Conservation (phyloP, 768 basidiomycete species). For the Chalciporus sphaerocephalus region DNA sequence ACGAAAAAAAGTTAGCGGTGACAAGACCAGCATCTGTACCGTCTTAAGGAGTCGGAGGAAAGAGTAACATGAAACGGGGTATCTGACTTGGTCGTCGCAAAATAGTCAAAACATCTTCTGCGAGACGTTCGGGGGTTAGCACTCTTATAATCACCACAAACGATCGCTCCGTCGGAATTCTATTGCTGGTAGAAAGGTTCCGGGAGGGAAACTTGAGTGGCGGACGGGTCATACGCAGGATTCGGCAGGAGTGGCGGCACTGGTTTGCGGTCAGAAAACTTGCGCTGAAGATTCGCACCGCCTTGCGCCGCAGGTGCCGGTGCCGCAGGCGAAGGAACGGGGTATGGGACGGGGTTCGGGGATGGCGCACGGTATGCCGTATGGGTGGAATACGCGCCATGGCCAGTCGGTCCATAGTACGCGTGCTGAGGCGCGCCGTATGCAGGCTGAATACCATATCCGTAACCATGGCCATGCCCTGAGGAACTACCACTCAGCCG, state of each 20-base stretch:
- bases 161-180: neutral
- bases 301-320: slow-evolving; percentile 16
- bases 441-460: slow-evolving; percentile 14
- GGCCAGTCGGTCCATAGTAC: slow-evolving; percentile 17
- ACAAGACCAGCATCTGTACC: too few species aligned
- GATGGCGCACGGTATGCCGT: slow-evolving; percentile 5
- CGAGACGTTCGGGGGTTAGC: neutral
- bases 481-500: slow-evolving; percentile 24
- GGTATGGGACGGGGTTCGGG: slow-evolving; percentile 10
- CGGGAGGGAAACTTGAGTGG: slow-evolving; percentile 20
- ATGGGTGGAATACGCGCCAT: slow-evolving; percentile 20
- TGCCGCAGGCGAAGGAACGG: slow-evolving; percentile 6
- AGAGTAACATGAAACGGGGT: too few species aligned
- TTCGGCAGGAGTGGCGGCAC: slow-evolving; percentile 27
- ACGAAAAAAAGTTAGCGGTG: too few species aligned
- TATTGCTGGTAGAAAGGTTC: slow-evolving; percentile 14
- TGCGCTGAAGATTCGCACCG: slow-evolving; percentile 32
- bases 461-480: slow-evolving; percentile 22
- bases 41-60: too few species aligned
- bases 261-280: slow-evolving; percentile 33
- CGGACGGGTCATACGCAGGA: slow-evolving; percentile 22
- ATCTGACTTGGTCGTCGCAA: too few species aligned
- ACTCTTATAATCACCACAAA: neutral
- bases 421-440: slow-evolving; percentile 19
- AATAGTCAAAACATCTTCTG: slow-evolving; percentile 2